Evolutionary conservation across 768 basidiomycete genomes (phyloP), one percentile per base, ranked within the genome.

Genomic region (Russula vinacea): DNA sequence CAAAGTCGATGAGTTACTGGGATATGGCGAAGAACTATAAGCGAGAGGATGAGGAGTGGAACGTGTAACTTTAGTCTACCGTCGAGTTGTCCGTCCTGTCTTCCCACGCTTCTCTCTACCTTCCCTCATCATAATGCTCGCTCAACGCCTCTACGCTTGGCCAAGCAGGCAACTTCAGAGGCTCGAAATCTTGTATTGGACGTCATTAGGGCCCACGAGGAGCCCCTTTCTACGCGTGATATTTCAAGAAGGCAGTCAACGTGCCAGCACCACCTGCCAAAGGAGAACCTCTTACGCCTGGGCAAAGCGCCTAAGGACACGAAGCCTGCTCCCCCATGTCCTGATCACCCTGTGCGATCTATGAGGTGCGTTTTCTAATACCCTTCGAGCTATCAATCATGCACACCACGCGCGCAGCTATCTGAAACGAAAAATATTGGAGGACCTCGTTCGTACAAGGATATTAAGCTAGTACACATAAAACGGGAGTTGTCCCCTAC

Each of bases 21-120:
- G 96, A 98, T 74, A 83, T 91, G 75, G 87, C 93, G 33, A 97
- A 94, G 84, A 89, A 90, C 71, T 92, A 87, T 84, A 90, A 84
- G 73, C 82, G 85, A 5, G 88, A 90, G 74, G 91, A 93, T 59
- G 89, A 91, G 68, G 88, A 91, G 62, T 68, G 86, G 69, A 56
- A 56, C 29, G 58, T 66, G 51, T 65, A 35, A 35, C 35, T 35
- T 35, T 35, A 57, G 7, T 56, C n/a, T 39, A 32, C 13, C 19
- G 19, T n/a, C 22, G 32, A 37, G 32, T 26, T 39, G 35, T 44
- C 32, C 2, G 5, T 19, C 17, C 16, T 54, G 26, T 24, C 53
- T 64, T 59, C 51, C 57, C 57, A 64, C 62, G 55, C 42, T 39
- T 9, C 4, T 26, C 19, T 26, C 2, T 4, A n/a, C 19, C 29